Evolutionary conservation across 2,329 filamentous ascomycete species (phyloP).

Genomic region (Aspergillus caelatus): DNA sequence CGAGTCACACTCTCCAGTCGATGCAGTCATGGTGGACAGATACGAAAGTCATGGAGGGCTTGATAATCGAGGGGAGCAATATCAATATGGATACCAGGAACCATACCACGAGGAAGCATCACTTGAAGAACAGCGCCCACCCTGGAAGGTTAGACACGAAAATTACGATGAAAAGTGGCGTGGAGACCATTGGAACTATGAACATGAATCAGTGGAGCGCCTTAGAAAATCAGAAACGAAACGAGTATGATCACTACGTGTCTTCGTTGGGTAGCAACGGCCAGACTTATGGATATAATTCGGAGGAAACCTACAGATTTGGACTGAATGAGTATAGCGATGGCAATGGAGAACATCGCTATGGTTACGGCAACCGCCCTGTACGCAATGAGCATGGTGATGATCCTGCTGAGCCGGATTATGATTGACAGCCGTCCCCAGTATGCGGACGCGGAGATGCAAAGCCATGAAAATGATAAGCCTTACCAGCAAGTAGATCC

Average conservation of each 20-base stretch:
- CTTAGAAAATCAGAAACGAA: background rate
- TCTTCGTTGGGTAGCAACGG: background rate
- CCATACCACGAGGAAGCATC: background rate
- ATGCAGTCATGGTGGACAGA: background rate
- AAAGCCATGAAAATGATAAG: slow-evolving; percentile 16
- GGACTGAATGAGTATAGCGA: slow-evolving; percentile 3
- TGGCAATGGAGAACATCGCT: slow-evolving; percentile 1
- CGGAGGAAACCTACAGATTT: background rate
- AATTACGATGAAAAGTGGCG: background rate
- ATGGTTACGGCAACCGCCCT: background rate
- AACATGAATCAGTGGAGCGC: background rate
- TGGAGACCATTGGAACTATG: background rate
- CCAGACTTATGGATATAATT: background rate
- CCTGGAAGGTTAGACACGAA: no score
- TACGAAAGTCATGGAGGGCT: slow-evolving; percentile 12
- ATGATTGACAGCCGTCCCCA: slow-evolving; percentile 20
- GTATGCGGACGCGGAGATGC: slow-evolving; percentile 17
- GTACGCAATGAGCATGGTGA: slow-evolving; percentile 9
- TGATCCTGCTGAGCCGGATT: slow-evolving; percentile 14
- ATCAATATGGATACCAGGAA: background rate
- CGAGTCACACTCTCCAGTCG: slow-evolving; percentile 2
- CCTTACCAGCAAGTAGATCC: slow-evolving; percentile 26
- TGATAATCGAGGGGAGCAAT: slow-evolving; percentile 5
- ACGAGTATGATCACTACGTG: background rate
- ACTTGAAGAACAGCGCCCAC: background rate